phyloP scores from a whole-genome alignment of 2,329 filamentous ascomycete genomes.

The Ophiosphaerella narmari region DNA sequence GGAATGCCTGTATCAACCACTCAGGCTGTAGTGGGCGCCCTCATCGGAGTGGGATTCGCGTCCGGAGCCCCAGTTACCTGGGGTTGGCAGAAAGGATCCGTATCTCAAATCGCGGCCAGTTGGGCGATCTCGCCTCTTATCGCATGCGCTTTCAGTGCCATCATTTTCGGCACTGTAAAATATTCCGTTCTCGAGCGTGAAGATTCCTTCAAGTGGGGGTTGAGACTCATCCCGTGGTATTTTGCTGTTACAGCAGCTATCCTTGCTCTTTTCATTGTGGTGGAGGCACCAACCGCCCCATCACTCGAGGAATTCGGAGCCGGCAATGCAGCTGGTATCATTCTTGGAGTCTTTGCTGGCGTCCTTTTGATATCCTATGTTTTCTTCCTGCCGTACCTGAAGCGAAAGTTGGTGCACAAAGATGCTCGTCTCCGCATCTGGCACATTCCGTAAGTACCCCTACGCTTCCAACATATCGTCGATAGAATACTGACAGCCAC shows the following conservation, averaged over 20 bases:
- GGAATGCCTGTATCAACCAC: slow-evolving; percentile 64
- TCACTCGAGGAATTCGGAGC: slow-evolving; percentile 16
- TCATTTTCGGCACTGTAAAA: slow-evolving; percentile 56
- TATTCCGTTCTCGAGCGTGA: slow-evolving; percentile 52
- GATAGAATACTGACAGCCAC: too few species aligned
- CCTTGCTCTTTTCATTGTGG: slow-evolving; percentile 62
- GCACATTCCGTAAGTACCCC: slow-evolving; percentile 8
- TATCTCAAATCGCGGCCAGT: slow-evolving; percentile 11
- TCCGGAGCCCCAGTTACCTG: slow-evolving; percentile 13
- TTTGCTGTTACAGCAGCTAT: slow-evolving; percentile 53
- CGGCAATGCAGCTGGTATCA: slow-evolving; percentile 9
- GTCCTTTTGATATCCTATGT: slow-evolving; percentile 10
- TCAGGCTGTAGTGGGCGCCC: slow-evolving; percentile 62
- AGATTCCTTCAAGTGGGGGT: slow-evolving; percentile 53
- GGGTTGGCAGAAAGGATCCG: slow-evolving; percentile 14
- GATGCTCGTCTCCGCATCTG: slow-evolving; percentile 16
- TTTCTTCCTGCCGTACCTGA: slow-evolving; percentile 18
- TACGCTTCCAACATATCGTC: too few species aligned
- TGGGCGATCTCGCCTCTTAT: slow-evolving; percentile 52
- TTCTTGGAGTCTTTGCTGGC: slow-evolving; percentile 10
- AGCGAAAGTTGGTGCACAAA: slow-evolving; percentile 12
- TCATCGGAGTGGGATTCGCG: slow-evolving; percentile 64
- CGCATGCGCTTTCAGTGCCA: slow-evolving; percentile 51
- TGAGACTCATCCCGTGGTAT: slow-evolving; percentile 54
- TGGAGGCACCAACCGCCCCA: slow-evolving; percentile 42